phyloP scores from a whole-genome alignment of 2,329 filamentous ascomycete genomes.

The Trichoderma harzianum region DNA sequence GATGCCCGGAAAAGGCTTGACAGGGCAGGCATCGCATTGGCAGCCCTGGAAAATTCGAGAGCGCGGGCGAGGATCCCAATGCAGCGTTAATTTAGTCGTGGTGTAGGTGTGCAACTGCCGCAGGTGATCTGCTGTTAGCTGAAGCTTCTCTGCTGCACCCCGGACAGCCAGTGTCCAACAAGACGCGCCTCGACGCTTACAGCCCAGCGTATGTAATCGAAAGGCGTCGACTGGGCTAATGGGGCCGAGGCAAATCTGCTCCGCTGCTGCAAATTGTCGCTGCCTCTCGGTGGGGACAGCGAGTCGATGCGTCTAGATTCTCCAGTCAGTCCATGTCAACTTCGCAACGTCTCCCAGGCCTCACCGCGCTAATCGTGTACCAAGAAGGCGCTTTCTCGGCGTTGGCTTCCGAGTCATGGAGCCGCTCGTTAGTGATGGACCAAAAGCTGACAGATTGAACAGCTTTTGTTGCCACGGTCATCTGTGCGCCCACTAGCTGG shows the following conservation, averaged over 20 bases:
- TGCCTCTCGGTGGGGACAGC: neutral
- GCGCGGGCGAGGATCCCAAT: neutral
- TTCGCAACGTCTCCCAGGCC: neutral
- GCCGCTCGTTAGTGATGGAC: neutral
- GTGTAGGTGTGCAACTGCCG: neutral
- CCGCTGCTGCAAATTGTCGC: neutral
- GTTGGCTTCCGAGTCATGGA: slow-evolving; percentile 9
- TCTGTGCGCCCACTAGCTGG: neutral
- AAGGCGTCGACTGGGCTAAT: neutral
- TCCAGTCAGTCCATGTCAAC: neutral
- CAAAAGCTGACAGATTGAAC: slow-evolving; percentile 3
- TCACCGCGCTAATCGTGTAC: neutral
- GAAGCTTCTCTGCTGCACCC: slow-evolving; percentile 5
- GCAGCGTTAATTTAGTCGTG: neutral
- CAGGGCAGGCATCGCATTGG: neutral
- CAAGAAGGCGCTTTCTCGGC: slow-evolving; percentile 7
- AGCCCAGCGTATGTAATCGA: slow-evolving; percentile 6
- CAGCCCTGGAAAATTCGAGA: neutral
- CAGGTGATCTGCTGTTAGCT: slow-evolving; percentile 9
- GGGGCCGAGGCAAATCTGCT: neutral
- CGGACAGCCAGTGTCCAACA: neutral
- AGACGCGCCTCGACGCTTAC: neutral
- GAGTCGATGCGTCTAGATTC: neutral
- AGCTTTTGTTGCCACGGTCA: neutral
- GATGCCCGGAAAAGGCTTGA: neutral